Conservation (phyloP, 2,329 filamentous ascomycete genomes). For the Peltaster fructicola region DNA sequence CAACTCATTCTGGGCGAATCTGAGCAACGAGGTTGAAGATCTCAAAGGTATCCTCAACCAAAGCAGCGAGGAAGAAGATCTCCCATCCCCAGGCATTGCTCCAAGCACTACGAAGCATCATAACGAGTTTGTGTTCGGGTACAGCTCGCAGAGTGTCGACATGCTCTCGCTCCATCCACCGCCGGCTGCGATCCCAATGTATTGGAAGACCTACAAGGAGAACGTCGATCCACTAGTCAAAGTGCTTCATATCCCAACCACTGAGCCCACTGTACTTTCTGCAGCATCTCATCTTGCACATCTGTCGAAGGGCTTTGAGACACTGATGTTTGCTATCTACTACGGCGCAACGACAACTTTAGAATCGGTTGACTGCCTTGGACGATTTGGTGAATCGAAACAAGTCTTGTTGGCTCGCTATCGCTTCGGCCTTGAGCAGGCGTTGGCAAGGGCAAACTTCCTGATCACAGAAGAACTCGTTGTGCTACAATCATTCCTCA, state of each 20-base stretch:
- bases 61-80: slow-evolving; percentile 38
- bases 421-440: slow-evolving; percentile 46
- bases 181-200: slow-evolving; percentile 44
- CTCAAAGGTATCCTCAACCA: slow-evolving; percentile 46
- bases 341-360: slow-evolving; percentile 39
- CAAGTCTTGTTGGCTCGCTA: slow-evolving; percentile 34
- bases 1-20: slow-evolving; percentile 57
- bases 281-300: slow-evolving; percentile 41
- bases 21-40: slow-evolving; percentile 56
- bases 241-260: slow-evolving; percentile 51
- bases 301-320: slow-evolving; percentile 40
- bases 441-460: slow-evolving; percentile 43
- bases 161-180: slow-evolving; percentile 46
- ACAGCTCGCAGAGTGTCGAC: slow-evolving; percentile 52
- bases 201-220: slow-evolving; percentile 55
- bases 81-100: slow-evolving; percentile 21
- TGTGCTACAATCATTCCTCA: slow-evolving; percentile 43
- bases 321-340: slow-evolving; percentile 45
- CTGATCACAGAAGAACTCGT: slow-evolving; percentile 43
- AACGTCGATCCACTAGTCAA: slow-evolving; percentile 60
- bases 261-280: slow-evolving; percentile 43
- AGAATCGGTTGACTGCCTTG: slow-evolving; percentile 28
- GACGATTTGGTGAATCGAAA: slow-evolving; percentile 35
- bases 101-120: slow-evolving; percentile 32
- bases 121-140: slow-evolving; percentile 56